These are phyloP conservation scores for Talaromyces piceae DNA, from an alignment of 2,329 filamentous ascomycete species.

Conservation along the genomic window DNA sequence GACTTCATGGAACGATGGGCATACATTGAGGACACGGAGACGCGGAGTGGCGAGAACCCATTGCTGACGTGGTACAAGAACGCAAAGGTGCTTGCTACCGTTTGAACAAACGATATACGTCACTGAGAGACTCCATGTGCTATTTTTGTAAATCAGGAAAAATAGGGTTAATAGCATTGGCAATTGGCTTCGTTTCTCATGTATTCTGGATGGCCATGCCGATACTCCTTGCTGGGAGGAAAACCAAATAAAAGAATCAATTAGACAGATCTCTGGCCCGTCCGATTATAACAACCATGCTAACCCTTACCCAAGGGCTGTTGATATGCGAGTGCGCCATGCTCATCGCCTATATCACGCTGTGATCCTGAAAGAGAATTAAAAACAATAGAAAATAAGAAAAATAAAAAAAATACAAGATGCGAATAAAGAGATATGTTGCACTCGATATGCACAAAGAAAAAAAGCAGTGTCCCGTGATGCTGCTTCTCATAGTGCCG, in stretches of 20 bases:
- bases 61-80: slow-evolving; percentile 92
- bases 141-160: not conserved
- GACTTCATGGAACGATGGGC: slow-evolving; percentile 89
- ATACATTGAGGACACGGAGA: slow-evolving; percentile 81
- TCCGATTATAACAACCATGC: not conserved
- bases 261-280: not conserved
- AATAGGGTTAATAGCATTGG: no score
- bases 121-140: not conserved
- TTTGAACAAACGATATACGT: slow-evolving; percentile 41
- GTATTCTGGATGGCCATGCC: not conserved
- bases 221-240: not conserved
- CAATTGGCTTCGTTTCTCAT: no score
- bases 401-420: slow-evolving; percentile 3
- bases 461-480: not conserved
- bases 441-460: slow-evolving; percentile 4
- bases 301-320: not conserved
- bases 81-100: slow-evolving; percentile 82
- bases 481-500: no score
- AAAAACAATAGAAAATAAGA: not conserved
- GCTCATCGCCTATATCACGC: not conserved
- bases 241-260: not conserved
- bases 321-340: not conserved
- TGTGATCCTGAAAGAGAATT: not conserved
- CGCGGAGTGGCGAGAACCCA: slow-evolving; percentile 85
- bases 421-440: no score